phyloP scores from a whole-genome alignment of 768 basidiomycete genomes.

The Sporobolomyces pararoseus region DNA sequence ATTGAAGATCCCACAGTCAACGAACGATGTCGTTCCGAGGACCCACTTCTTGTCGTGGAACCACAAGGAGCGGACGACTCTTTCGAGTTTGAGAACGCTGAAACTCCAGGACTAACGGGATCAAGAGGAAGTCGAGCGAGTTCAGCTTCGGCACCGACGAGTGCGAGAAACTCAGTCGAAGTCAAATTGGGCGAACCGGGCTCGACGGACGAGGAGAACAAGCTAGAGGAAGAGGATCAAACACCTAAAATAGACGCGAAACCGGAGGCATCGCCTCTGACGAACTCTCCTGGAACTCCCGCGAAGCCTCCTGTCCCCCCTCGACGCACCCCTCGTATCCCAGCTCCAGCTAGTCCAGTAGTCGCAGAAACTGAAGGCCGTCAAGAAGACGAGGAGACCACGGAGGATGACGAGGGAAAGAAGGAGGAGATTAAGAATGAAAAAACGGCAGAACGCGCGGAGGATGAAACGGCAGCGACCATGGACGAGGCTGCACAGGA shows the following conservation, averaged over 20 bases:
- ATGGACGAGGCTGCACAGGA: too few relatives aligned
- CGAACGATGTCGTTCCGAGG: slow-evolving; percentile 5
- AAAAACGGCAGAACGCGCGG: background rate
- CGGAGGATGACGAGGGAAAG: background rate
- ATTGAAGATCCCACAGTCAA: slow-evolving; percentile 38
- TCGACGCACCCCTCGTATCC: slow-evolving; percentile 20
- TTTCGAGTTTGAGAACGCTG: background rate
- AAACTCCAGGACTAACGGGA: background rate
- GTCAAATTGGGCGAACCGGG: background rate
- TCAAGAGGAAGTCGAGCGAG: background rate
- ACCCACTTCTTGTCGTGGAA: slow-evolving; percentile 28
- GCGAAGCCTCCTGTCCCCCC: slow-evolving; percentile 27
- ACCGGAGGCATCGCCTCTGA: background rate
- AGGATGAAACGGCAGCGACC: background rate
- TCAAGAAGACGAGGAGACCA: too few relatives aligned
- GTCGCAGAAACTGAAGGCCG: background rate
- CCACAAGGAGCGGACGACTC: background rate
- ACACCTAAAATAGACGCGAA: background rate
- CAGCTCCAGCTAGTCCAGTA: slow-evolving; percentile 2
- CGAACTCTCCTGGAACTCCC: background rate
- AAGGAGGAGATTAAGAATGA: background rate
- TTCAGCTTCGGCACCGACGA: background rate
- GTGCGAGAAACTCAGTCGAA: slow-evolving; percentile 2
- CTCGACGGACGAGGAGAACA: background rate
- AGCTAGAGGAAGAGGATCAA: background rate